Conservation (phyloP, 495 filamentous ascomycete genomes). For the Lasiosphaeria hispida region DNA sequence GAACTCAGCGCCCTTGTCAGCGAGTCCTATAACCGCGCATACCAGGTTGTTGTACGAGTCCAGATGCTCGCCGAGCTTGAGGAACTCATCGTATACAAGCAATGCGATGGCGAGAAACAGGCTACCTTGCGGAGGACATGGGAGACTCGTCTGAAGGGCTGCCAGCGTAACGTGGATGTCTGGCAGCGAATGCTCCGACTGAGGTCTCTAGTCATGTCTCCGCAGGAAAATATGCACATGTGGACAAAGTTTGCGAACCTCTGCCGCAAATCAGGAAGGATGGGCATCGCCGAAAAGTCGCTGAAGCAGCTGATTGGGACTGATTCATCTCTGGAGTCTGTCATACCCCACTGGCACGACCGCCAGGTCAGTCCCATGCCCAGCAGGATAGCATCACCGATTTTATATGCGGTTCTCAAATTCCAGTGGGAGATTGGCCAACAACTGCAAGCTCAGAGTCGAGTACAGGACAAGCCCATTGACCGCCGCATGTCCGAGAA, state of each 20-base stretch:
- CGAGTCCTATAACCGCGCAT: slow-evolving; percentile 95
- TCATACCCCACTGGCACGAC: slow-evolving; percentile 55
- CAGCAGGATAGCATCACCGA: slow-evolving; percentile 62
- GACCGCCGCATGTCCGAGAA: slow-evolving; percentile 47
- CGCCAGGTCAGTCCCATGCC: slow-evolving; percentile 34
- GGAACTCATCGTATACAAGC: slow-evolving; percentile 97
- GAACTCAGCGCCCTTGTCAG: slow-evolving; percentile 92
- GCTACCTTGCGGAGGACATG: slow-evolving; percentile 89
- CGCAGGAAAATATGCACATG: slow-evolving; percentile 94
- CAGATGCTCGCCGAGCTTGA: slow-evolving; percentile 99
- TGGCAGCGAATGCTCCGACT: slow-evolving; percentile 99
- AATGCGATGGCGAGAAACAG: slow-evolving; percentile 82
- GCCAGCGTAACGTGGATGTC: slow-evolving; percentile 94
- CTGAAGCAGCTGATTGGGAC: slow-evolving; percentile 65
- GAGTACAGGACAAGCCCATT: slow-evolving; percentile 8
- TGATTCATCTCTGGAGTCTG: slow-evolving; percentile 61
- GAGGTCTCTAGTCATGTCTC: slow-evolving; percentile 82
- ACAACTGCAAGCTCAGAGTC: slow-evolving; percentile 34
- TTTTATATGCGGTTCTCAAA: slow-evolving; percentile 90
- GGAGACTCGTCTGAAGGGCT: slow-evolving; percentile 91
- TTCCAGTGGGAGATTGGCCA: slow-evolving; percentile 86
- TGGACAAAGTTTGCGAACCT: slow-evolving; percentile 99
- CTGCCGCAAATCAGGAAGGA: slow-evolving; percentile 90
- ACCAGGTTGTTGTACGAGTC: slow-evolving; percentile 90
- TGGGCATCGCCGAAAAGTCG: slow-evolving; percentile 96